Conservation (phyloP, 495 filamentous ascomycete species). For the Polyplosphaeria fusca region DNA sequence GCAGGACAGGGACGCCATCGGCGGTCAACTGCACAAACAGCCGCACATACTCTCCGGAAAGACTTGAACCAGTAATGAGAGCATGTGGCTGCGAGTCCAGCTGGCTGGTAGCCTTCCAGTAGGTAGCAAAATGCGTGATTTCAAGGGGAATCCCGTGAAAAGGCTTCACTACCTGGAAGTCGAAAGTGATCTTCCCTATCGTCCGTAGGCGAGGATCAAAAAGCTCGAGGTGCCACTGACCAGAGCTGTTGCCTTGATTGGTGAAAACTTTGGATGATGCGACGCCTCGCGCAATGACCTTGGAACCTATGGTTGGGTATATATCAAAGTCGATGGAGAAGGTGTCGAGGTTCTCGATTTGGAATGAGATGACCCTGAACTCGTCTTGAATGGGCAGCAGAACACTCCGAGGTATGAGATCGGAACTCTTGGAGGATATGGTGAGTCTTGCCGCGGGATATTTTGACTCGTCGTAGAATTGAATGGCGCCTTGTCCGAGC, state of each 20-base stretch:
- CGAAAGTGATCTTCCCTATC: slow-evolving; percentile 92
- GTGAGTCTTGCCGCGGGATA: slow-evolving; percentile 93
- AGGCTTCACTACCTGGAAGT: slow-evolving; percentile 93
- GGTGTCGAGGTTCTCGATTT: slow-evolving; percentile 86
- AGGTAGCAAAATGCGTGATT: slow-evolving; percentile 96
- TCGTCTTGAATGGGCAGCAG: slow-evolving; percentile 96
- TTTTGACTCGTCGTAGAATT: slow-evolving; percentile 92
- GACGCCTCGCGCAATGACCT: slow-evolving; percentile 92
- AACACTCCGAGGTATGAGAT: slow-evolving; percentile 92
- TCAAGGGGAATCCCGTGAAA: slow-evolving; percentile 92
- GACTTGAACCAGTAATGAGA: slow-evolving; percentile 89
- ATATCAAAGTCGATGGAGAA: slow-evolving; percentile 97
- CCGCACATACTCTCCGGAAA: slow-evolving; percentile 89
- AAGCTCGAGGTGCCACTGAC: slow-evolving; percentile 77
- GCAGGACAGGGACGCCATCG: slow-evolving; percentile 82
- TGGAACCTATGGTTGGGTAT: slow-evolving; percentile 94
- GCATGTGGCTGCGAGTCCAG: slow-evolving; percentile 76
- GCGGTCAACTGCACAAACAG: slow-evolving; percentile 86
- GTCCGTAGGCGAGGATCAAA: slow-evolving; percentile 89
- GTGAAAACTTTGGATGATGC: slow-evolving; percentile 83
- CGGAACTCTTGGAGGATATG: slow-evolving; percentile 92
- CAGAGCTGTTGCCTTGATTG: slow-evolving; percentile 68
- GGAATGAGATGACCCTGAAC: slow-evolving; percentile 85
- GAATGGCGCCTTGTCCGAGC: slow-evolving; percentile 63
- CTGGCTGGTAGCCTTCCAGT: slow-evolving; percentile 97